These are phyloP conservation scores for Ramaria rubella DNA, from an alignment of 768 basidiomycete species.

Conservation along the genomic window DNA sequence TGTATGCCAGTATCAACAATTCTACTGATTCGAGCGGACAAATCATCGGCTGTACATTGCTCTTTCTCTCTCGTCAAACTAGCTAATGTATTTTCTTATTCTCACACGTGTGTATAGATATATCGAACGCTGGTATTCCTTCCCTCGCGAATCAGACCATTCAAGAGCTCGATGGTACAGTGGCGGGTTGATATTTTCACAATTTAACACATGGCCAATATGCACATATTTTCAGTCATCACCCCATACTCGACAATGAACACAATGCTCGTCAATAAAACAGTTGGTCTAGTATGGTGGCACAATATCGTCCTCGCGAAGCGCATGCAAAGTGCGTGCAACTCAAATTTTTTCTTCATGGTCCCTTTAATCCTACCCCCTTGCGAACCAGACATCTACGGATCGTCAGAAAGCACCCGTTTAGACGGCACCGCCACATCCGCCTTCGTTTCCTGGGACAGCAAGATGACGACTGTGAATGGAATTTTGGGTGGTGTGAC, in stretches of 20 bases:
- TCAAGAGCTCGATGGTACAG: constrained; percentile 1
- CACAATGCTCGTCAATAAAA: background rate
- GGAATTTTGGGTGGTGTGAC: background rate
- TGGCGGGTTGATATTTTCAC: background rate
- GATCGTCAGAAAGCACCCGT: constrained; percentile 1
- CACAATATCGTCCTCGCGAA: background rate
- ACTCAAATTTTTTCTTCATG: background rate
- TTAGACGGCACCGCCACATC: constrained; percentile 1
- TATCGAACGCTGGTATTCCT: constrained; percentile 3
- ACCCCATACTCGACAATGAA: constrained; percentile 2
- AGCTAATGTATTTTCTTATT: background rate
- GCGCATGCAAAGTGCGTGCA: background rate
- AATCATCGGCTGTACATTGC: background rate
- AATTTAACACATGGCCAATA: background rate
- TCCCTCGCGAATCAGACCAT: background rate
- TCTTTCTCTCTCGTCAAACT: background rate
- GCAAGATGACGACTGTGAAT: background rate
- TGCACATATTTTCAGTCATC: background rate
- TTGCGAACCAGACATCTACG: background rate
- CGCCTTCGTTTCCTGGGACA: constrained; percentile 4
- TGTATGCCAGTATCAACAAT: constrained; percentile 4
- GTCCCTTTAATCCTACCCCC: background rate
- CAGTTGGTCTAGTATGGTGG: constrained; percentile 2
- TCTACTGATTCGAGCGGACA: background rate
- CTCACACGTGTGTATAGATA: background rate